Conservation (phyloP, 306 rosid species). For the Astragalus membranaceus region DNA sequence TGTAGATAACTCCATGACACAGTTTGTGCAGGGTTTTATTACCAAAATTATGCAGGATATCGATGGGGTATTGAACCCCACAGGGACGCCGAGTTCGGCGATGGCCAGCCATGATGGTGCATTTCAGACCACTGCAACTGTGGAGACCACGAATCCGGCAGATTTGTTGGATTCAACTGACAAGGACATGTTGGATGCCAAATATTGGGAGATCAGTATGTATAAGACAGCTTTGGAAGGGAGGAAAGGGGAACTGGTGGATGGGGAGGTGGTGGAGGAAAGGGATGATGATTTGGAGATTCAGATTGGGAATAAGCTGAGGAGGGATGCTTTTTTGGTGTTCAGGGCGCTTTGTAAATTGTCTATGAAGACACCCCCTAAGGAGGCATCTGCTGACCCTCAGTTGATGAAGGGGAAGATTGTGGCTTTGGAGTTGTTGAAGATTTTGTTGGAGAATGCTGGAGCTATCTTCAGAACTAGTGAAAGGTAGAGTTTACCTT, state of each 20-base stretch:
- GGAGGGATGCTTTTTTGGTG: conserved; percentile 95
- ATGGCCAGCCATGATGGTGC: conserved; percentile 84
- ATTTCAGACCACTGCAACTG: conserved; percentile 74
- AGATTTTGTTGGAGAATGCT: conserved; percentile 97
- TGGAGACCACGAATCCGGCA: conserved; percentile 86
- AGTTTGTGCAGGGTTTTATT: conserved; percentile 94
- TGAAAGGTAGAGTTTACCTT: conserved; percentile 57
- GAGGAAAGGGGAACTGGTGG: conserved; percentile 86
- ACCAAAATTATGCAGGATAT: conserved; percentile 88
- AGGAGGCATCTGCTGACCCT: conserved; percentile 84
- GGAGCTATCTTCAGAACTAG: conserved; percentile 99
- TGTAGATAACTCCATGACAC: conserved; percentile 66
- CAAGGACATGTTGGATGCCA: conserved; percentile 97
- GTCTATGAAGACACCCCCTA: conserved; percentile 94
- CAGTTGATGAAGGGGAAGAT: conserved; percentile 97
- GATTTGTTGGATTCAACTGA: conserved; percentile 97
- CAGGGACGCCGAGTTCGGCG: conserved; percentile 40
- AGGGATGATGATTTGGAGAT: conserved; percentile 98
- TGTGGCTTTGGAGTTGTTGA: conserved; percentile 91
- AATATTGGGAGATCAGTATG: conserved; percentile 99
- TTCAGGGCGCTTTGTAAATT: conserved; percentile 96
- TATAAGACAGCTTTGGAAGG: conserved; percentile 97
- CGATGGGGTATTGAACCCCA: conserved; percentile 82
- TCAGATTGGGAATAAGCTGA: conserved; percentile 94
- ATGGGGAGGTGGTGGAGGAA: conserved; percentile 78